Evolutionary conservation across 768 basidiomycete genomes (phyloP), one percentile per base, ranked within the genome.

Genomic region (Leccinum pellstonianum): DNA sequence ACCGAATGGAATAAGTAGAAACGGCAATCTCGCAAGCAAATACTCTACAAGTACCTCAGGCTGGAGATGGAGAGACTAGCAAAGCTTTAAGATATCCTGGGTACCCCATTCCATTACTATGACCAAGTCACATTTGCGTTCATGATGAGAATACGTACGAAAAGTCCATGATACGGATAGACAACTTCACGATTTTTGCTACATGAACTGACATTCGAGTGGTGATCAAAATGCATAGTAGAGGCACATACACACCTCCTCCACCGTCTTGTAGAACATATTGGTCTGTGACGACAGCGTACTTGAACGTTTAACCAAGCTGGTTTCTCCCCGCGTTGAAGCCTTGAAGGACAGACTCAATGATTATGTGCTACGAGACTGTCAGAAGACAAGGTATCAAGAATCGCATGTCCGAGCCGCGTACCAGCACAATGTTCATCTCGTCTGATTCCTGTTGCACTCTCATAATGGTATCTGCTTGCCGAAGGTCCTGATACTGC

Each of bases 251-350:
- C 83, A 54, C 56, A 93, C 95, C 90, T 95, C 96, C 90, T 98
- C 98, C 2, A 95, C 94, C 6, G 95, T 97, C 88, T 97, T 97
- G 81, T 98, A 98, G 73, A 98, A 98, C 89, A 93, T 91, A 86
- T 98, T 98, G 77, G 86, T 93, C 77, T 95, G 93, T 17, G 85
- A 79, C 37, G 93, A 92, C 56, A 98, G 76, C 35, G 88, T 88
- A 70, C 91, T 88, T 57, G 95, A 97, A 38, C 95, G 85, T 68
- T 98, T 95, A 11, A 98, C 95, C 9, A 98, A 80, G 73, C 92
- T 93, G 98, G 81, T 77, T 93, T 95, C 83, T 98, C 96, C 46
- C 97, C 97, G 15, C 97, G 86, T 73, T 95, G 87, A 43, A 99
- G 81, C 97, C 86, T 73, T 95, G 87, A 43, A 99, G 81, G 11